Percentiles rank a stretch among this genome's conserved stretches.
These are phyloP conservation scores for Strobilomyces echinocephalus DNA, from an alignment of 768 basidiomycete genomes.

Conservation along the genomic window DNA sequence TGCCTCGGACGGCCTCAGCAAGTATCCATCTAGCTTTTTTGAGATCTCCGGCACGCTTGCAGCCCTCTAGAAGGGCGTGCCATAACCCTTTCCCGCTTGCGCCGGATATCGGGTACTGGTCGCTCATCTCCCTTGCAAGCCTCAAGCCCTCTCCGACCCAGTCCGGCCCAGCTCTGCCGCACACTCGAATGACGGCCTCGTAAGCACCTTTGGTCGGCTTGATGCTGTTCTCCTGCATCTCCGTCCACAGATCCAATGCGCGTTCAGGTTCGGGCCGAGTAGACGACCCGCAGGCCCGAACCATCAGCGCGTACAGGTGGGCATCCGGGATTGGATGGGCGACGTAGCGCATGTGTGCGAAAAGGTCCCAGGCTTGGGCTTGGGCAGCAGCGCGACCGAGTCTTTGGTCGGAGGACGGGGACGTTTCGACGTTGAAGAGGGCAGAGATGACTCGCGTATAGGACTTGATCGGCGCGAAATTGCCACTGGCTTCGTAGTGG, in stretches of 20 bases:
- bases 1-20: slow-evolving; percentile 57
- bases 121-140: slow-evolving; percentile 83
- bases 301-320: slow-evolving; percentile 78
- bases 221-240: slow-evolving; percentile 78
- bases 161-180: slow-evolving; percentile 60
- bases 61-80: slow-evolving; percentile 81
- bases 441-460: slow-evolving; percentile 67
- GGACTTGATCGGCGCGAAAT: slow-evolving; percentile 64
- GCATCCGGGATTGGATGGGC: slow-evolving; percentile 79
- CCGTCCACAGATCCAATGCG: slow-evolving; percentile 88
- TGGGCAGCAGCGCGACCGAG: slow-evolving; percentile 43
- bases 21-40: slow-evolving; percentile 84
- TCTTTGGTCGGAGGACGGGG: slow-evolving; percentile 16
- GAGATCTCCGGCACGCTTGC: slow-evolving; percentile 83
- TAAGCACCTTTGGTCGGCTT: slow-evolving; percentile 67
- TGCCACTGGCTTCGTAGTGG: slow-evolving; percentile 58
- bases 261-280: slow-evolving; percentile 76
- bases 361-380: slow-evolving; percentile 88
- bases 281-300: slow-evolving; percentile 70
- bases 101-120: slow-evolving; percentile 43
- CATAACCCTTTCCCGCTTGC: slow-evolving; percentile 57
- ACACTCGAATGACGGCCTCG: slow-evolving; percentile 77
- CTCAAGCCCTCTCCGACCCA: slow-evolving; percentile 82
- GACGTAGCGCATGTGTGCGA: slow-evolving; percentile 93
- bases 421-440: slow-evolving; percentile 45